phyloP scores from a whole-genome alignment of 225 moss, liverwort and hornwort species.

The Asterella californica region DNA sequence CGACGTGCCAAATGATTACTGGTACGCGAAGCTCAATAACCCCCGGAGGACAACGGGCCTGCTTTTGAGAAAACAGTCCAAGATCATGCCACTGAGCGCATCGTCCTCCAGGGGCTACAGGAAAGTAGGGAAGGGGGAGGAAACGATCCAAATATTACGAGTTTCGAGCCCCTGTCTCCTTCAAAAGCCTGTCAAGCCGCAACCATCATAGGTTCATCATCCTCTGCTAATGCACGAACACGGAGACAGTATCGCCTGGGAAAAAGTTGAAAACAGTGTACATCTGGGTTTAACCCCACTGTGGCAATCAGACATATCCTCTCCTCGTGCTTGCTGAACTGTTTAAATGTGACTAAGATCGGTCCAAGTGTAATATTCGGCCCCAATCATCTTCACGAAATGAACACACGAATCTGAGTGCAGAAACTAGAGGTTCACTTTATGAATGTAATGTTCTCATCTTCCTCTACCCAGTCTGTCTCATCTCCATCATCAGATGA shows the following conservation, averaged over 20 bases:
- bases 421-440: constrained; percentile 23
- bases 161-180: not conserved
- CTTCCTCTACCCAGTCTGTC: constrained; percentile 62
- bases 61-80: constrained; percentile 12
- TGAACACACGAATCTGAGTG: not conserved
- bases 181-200: constrained; percentile 19
- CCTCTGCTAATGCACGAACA: constrained; percentile 27
- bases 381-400: too few species aligned
- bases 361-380: too few species aligned
- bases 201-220: constrained; percentile 29
- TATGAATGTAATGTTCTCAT: constrained; percentile 87
- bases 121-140: not conserved
- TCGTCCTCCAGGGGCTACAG: constrained; percentile 16
- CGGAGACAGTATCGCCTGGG: too few species aligned
- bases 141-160: constrained; percentile 8
- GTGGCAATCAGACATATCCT: too few species aligned
- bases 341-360: too few species aligned
- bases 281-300: too few species aligned
- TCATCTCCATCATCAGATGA: constrained; percentile 44
- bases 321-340: too few species aligned
- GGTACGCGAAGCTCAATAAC: constrained; percentile 10
- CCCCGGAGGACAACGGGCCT: constrained; percentile 18
- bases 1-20: not conserved
- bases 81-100: not conserved
- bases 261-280: too few species aligned